These are phyloP conservation scores for Musa balbisiana DNA, from an alignment of 202 grass and related monocot genomes.

Conservation along the genomic window DNA sequence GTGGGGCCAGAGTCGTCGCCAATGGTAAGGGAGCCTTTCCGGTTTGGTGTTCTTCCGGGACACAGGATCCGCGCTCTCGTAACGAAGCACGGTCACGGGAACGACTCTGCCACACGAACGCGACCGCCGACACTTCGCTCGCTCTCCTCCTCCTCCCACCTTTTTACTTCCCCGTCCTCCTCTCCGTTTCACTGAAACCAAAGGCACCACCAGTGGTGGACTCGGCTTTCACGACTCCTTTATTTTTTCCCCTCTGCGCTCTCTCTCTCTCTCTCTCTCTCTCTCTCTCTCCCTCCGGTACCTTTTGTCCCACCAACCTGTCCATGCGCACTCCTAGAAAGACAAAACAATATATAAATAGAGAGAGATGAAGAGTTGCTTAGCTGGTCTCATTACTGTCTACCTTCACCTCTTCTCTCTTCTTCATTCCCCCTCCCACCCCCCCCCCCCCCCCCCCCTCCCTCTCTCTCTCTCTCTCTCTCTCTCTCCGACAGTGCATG, in stretches of 20 bases:
- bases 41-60: background rate
- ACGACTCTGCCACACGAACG: background rate
- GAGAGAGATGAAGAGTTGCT: background rate
- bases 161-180: background rate
- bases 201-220: background rate
- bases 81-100: background rate
- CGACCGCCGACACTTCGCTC: background rate
- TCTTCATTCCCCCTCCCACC: background rate
- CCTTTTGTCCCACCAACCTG: constrained; percentile 4
- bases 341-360: background rate
- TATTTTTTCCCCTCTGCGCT: background rate
- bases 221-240: background rate
- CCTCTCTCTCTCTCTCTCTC: too few relatives aligned
- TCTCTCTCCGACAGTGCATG: background rate
- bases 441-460: too few relatives aligned
- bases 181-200: background rate
- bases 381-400: background rate
- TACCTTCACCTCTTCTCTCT: background rate
- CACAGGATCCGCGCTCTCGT: background rate
- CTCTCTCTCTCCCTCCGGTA: background rate
- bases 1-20: too few relatives aligned
- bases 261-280: too few relatives aligned
- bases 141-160: too few relatives aligned
- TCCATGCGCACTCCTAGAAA: background rate
- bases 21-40: background rate